Conservation (phyloP, 2,329 filamentous ascomycete species). For the Hypomyces rosellus region DNA sequence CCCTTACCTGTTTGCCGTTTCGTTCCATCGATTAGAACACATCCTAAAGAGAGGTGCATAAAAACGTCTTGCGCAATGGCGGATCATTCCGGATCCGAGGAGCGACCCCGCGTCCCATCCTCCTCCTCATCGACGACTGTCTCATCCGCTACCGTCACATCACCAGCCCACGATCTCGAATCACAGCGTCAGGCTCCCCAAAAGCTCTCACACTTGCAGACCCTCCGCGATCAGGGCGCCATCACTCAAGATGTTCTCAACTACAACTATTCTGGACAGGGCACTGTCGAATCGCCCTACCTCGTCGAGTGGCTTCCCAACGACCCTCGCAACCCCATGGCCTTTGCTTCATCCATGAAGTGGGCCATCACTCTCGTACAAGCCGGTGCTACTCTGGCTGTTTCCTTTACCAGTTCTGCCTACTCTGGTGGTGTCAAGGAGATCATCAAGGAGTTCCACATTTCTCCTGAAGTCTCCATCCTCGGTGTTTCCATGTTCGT, state of each 20-base stretch:
- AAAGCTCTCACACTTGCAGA: conserved; percentile 40
- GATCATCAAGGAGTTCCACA: conserved; percentile 49
- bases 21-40: too few species aligned
- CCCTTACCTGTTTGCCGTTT: too few species aligned
- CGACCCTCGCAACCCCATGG: conserved; percentile 62
- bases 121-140: conserved; percentile 14
- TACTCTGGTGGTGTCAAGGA: conserved; percentile 53
- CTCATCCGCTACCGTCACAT: conserved; percentile 21
- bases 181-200: conserved; percentile 25
- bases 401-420: conserved; percentile 64
- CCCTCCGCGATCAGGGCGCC: conserved; percentile 52
- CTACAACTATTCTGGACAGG: conserved; percentile 51
- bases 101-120: neutral
- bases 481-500: conserved; percentile 61
- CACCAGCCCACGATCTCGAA: conserved; percentile 37
- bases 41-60: neutral
- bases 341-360: conserved; percentile 50
- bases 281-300: conserved; percentile 62
- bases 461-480: conserved; percentile 46
- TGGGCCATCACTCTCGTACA: conserved; percentile 60
- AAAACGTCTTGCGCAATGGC: neutral
- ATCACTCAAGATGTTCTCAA: conserved; percentile 51
- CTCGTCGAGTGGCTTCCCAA: conserved; percentile 60
- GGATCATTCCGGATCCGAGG: conserved; percentile 2
- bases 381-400: conserved; percentile 60